These are phyloP conservation scores for Musa balbisiana DNA, from an alignment of 202 grass and related monocot genomes.

Conservation along the genomic window DNA sequence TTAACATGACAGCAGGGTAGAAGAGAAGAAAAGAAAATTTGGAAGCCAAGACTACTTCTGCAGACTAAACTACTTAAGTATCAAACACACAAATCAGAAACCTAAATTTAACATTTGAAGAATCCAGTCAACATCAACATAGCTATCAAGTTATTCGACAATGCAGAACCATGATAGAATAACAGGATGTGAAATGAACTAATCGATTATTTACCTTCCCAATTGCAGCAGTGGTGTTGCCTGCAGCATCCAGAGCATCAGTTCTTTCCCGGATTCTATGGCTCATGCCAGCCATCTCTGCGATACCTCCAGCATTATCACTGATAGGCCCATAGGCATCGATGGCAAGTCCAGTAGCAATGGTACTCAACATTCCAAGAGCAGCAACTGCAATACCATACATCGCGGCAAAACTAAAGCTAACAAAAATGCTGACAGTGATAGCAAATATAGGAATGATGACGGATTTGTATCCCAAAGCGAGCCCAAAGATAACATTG, in stretches of 20 bases:
- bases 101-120: too few species aligned
- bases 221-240: conserved; percentile 22
- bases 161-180: neutral
- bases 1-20: neutral
- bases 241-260: conserved; percentile 14
- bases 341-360: conserved; percentile 15
- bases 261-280: conserved; percentile 20
- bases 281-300: conserved; percentile 21
- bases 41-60: too few species aligned
- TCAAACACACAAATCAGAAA: too few species aligned
- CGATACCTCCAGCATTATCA: conserved; percentile 19
- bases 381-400: conserved; percentile 20
- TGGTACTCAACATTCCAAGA: conserved; percentile 15
- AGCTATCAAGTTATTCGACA: neutral
- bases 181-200: neutral
- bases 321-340: conserved; percentile 19
- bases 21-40: neutral
- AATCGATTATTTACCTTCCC: conserved; percentile 1
- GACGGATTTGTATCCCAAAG: conserved; percentile 21
- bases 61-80: too few species aligned
- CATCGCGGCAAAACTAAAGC: conserved; percentile 16
- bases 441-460: conserved; percentile 18
- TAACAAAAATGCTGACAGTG: conserved; percentile 13
- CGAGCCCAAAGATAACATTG: conserved; percentile 16
- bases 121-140: too few species aligned